These are phyloP conservation scores for Firmiana major DNA, from an alignment of 345 rosid genomes.

Conservation along the genomic window DNA sequence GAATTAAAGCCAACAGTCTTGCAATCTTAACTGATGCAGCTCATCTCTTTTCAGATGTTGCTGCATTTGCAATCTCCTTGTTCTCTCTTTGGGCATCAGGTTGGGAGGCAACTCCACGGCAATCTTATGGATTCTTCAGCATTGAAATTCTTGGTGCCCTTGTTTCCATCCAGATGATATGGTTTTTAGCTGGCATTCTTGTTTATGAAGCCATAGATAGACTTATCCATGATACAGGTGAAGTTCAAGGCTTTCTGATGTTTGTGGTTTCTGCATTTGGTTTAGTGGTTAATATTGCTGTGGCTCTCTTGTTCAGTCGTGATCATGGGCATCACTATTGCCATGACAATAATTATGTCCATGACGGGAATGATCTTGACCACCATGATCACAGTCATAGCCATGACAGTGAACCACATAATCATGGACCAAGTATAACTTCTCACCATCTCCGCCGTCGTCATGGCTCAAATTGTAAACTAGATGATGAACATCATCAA, in stretches of 20 bases:
- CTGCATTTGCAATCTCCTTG: slow-evolving; percentile 65
- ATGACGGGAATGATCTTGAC: slow-evolving; percentile 15
- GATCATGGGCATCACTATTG: slow-evolving; percentile 35
- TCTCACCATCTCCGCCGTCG: slow-evolving; percentile 20
- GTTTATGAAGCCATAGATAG: slow-evolving; percentile 65
- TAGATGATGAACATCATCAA: slow-evolving; percentile 26
- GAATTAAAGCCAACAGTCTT: slow-evolving; percentile 66
- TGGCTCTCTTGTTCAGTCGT: slow-evolving; percentile 61
- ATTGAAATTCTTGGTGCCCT: slow-evolving; percentile 63
- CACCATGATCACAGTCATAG: slow-evolving; percentile 27
- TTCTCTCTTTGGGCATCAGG: slow-evolving; percentile 69
- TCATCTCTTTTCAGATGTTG: slow-evolving; percentile 61
- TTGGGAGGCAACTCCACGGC: slow-evolving; percentile 70
- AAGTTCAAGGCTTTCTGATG: slow-evolving; percentile 63
- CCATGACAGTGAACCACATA: slow-evolving; percentile 16
- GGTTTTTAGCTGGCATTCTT: slow-evolving; percentile 72
- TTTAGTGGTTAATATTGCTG: slow-evolving; percentile 48
- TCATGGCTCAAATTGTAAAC: slow-evolving; percentile 6
- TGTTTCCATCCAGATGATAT: slow-evolving; percentile 61
- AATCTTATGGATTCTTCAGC: slow-evolving; percentile 64
- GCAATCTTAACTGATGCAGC: slow-evolving; percentile 72
- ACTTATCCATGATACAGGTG: slow-evolving; percentile 43
- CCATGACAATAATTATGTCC: slow-evolving; percentile 25
- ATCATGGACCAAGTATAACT: slow-evolving; percentile 6
- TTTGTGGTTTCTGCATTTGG: slow-evolving; percentile 57